Evolutionary conservation across 495 filamentous ascomycete genomes (phyloP).

Genomic region (Cercophora scortea): DNA sequence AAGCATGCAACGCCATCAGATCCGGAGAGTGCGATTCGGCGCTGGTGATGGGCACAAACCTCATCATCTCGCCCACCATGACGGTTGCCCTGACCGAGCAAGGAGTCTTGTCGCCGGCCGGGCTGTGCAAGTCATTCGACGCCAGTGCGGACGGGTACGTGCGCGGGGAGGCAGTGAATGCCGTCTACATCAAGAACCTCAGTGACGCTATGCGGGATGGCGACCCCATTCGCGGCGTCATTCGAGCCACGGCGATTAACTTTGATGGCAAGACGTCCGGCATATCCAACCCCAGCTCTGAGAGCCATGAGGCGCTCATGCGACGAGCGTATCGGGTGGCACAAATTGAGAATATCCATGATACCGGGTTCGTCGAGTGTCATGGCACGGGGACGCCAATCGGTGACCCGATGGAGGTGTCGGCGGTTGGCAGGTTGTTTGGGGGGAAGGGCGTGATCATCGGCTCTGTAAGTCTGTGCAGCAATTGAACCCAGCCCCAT

Average conservation of each 20-base stretch:
- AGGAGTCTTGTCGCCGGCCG: conserved; percentile 15
- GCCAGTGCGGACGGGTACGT: conserved; percentile 38
- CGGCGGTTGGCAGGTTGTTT: neutral
- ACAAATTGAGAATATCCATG: neutral
- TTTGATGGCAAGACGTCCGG: conserved; percentile 38
- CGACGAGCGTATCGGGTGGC: conserved; percentile 26
- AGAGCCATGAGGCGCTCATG: conserved; percentile 42
- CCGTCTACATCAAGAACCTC: conserved; percentile 34
- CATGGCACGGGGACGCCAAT: neutral
- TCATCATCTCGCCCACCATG: conserved; percentile 9
- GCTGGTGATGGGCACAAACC: conserved; percentile 29
- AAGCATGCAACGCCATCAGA: conserved; percentile 32
- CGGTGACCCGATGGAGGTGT: neutral
- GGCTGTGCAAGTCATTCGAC: conserved; percentile 23
- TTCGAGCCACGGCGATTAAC: conserved; percentile 42
- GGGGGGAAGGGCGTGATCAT: neutral
- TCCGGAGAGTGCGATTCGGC: conserved; percentile 31
- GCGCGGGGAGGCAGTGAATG: conserved; percentile 47
- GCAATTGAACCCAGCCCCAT: neutral
- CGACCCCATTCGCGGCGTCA: conserved; percentile 45
- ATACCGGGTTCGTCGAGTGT: neutral
- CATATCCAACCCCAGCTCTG: conserved; percentile 37
- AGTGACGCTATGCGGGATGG: conserved; percentile 35
- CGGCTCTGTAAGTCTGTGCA: neutral
- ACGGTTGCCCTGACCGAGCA: neutral